Percentiles rank a stretch among this genome's conserved stretches.
Evolutionary conservation across 2,329 filamentous ascomycete species (phyloP).

Genomic region (Helicocarpus griseus): DNA sequence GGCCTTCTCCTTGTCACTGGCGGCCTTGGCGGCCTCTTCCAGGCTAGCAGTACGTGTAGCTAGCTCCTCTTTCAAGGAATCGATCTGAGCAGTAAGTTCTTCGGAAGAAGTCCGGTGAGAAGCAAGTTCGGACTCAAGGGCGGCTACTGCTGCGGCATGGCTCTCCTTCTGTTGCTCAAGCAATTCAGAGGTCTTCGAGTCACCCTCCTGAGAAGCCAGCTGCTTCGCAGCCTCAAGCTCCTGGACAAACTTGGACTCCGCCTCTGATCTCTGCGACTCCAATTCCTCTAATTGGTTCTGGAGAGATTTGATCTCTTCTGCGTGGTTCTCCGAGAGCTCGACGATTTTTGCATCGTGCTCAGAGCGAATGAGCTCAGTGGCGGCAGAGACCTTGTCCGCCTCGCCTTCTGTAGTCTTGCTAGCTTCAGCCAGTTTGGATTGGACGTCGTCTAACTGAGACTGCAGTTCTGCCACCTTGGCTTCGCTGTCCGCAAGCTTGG

Average conservation of each 20-base stretch:
- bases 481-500: conserved; percentile 13
- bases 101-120: conserved; percentile 6
- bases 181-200: conserved; percentile 24
- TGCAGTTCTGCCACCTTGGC: conserved; percentile 13
- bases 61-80: conserved; percentile 13
- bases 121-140: conserved; percentile 13
- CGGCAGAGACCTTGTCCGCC: conserved; percentile 1
- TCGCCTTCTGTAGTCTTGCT: conserved; percentile 8
- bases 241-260: conserved; percentile 27
- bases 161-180: conserved; percentile 29
- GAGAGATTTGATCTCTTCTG: conserved; percentile 15
- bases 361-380: conserved; percentile 6
- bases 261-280: conserved; percentile 26
- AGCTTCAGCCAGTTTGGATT: conserved; percentile 8
- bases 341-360: conserved; percentile 13
- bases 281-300: conserved; percentile 28
- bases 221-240: conserved; percentile 31
- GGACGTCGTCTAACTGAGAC: conserved; percentile 9
- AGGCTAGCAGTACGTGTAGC: conserved; percentile 21
- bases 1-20: conserved; percentile 23
- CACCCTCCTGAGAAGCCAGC: conserved; percentile 25
- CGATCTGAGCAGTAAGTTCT: conserved; percentile 10
- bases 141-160: conserved; percentile 22
- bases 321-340: conserved; percentile 10
- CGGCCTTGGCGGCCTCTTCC: conserved; percentile 18